phyloP scores from a whole-genome alignment of 805 yeast species.

The Metschnikowia arizonensis region DNA sequence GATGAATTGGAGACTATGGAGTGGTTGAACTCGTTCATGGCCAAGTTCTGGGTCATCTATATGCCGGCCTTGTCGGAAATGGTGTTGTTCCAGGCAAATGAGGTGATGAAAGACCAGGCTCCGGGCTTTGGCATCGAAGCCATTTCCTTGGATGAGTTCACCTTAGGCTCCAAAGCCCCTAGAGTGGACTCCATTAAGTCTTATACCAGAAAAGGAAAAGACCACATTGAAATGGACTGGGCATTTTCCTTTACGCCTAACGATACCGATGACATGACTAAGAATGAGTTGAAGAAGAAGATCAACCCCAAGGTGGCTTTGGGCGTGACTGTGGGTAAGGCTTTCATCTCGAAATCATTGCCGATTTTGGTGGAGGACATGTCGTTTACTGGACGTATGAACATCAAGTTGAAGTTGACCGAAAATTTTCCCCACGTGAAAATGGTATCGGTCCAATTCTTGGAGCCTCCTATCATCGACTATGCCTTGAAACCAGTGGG shows the following conservation, averaged over 20 bases:
- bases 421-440: conserved; percentile 75
- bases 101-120: conserved; percentile 61
- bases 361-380: conserved; percentile 81
- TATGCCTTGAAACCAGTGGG: conserved; percentile 82
- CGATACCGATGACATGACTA: conserved; percentile 81
- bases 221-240: conserved; percentile 80
- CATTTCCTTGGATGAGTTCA: conserved; percentile 68
- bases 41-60: conserved; percentile 82
- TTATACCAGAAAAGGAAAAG: conserved; percentile 63
- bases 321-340: conserved; percentile 79
- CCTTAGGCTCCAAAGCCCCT: conserved; percentile 79
- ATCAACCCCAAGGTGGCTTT: conserved; percentile 77
- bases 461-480: conserved; percentile 76
- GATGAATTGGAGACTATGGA: conserved; percentile 68
- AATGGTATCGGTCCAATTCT: conserved; percentile 62
- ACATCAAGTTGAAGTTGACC: conserved; percentile 56
- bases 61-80: conserved; percentile 81
- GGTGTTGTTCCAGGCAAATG: conserved; percentile 68
- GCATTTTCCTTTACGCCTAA: conserved; percentile 75
- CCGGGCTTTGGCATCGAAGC: conserved; percentile 84
- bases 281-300: conserved; percentile 63
- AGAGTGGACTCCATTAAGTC: conserved; percentile 67
- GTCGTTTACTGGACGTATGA: conserved; percentile 68
- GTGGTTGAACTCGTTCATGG: conserved; percentile 74
- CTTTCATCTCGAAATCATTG: conserved; percentile 67